These are phyloP conservation scores for Arthroderma sp. DNA, from an alignment of 2,329 filamentous ascomycete species.

Conservation along the genomic window DNA sequence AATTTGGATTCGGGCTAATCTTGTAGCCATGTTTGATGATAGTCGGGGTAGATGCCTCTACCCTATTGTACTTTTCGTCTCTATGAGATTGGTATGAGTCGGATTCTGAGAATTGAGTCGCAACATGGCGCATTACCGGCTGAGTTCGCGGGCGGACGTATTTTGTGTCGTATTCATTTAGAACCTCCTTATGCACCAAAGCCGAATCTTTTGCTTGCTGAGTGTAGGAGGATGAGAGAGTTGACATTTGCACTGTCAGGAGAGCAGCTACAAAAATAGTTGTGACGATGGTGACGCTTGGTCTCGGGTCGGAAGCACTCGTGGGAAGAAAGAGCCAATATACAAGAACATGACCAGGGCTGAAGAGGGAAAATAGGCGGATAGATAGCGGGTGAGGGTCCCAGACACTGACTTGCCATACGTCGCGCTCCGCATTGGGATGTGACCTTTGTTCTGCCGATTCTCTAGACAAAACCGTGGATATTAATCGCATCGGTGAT, in stretches of 20 bases:
- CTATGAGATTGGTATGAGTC: constrained; percentile 25
- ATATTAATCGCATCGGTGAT: constrained; percentile 65
- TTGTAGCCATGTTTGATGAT: constrained; percentile 60
- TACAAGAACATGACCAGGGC: constrained; percentile 79
- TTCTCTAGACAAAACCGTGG: constrained; percentile 52
- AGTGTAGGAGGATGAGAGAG: constrained; percentile 59
- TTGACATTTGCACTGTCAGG: constrained; percentile 62
- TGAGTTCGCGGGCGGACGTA: constrained; percentile 86
- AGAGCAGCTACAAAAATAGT: constrained; percentile 63
- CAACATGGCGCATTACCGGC: constrained; percentile 62
- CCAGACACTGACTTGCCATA: constrained; percentile 93
- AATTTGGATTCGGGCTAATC: constrained; percentile 72
- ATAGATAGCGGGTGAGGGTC: constrained; percentile 77
- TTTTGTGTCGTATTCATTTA: constrained; percentile 93
- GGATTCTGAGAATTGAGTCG: constrained; percentile 55
- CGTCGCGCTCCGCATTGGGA: constrained; percentile 60
- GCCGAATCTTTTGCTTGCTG: constrained; percentile 76
- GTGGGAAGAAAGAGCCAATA: constrained; percentile 83
- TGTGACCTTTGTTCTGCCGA: constrained; percentile 73
- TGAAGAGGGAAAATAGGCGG: constrained; percentile 77
- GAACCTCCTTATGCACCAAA: constrained; percentile 78
- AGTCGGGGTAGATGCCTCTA: constrained; percentile 50
- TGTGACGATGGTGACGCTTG: constrained; percentile 74
- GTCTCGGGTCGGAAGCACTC: constrained; percentile 58
- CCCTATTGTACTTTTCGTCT: constrained; percentile 37